Base-by-base conservation (phyloP, 495 filamentous ascomycete genomes). In the Hyaloscypha hepaticicola region DNA sequence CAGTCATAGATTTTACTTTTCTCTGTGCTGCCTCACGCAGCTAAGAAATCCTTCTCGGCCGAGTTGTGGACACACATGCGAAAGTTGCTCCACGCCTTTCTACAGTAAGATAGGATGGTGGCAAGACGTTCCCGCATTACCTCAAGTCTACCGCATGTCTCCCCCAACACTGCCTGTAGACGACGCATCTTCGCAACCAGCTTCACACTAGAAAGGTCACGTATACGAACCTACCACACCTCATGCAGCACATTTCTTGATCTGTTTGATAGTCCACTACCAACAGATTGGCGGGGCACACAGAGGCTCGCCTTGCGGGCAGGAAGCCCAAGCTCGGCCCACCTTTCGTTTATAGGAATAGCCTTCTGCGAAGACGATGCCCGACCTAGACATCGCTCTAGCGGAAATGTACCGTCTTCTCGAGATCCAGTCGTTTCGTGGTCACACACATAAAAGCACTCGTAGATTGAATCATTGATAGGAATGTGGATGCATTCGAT, bases 181-280 rank as follows among this genome's bases (percentile, higher is more conserved):
- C 29, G 74, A 81, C 53, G 78, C 76, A 27, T 75, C 76, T 0
- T 67, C 69, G 7, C 59, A 71, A 14, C 72, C 78, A 16, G 75
- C 79, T 84, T 83, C 61, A 84, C 85, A 22, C 72, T 85, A 21
- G 80, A 78, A 52, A 85, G 85, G 61, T 87, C 83, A 7, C 82
- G 83, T 38, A 75, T 88, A 52, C 83, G 84, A 29, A 78, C 77
- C 24, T 92, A 91, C 65, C 77, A 88, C 60, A 74, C 80, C 19
- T 77, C 77, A 26, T 81, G 81, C 33, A 79, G 80, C n/a, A 81
- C 86, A 3, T 90, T 85, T 66, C 53, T 91, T 9, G 89, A 92
- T 65, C 74, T 92, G 2, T 84, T 92, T 31, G 83, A 88, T 64
- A 83, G 87, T 64, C 80, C 82, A 5, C 52, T 68, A 1, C 66